Base-by-base conservation (phyloP, 2,329 filamentous ascomycete species). In the Xylaria sp. region DNA sequence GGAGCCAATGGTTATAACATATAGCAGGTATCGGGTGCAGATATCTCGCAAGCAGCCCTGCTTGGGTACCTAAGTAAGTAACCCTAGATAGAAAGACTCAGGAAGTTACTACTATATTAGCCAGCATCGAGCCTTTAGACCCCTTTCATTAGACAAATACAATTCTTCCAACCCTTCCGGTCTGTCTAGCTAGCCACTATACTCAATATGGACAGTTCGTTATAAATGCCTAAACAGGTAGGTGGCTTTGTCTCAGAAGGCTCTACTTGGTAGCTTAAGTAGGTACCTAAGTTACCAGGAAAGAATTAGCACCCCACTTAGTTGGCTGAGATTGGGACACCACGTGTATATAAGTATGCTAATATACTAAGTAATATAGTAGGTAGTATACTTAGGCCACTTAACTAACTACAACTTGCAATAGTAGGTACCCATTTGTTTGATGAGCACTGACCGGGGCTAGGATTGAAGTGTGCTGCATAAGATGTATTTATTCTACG, bases 1-100 rank as follows among this genome's bases (percentile, higher is more conserved):
- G 18, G n/a, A 21, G 29, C 12, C 18, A 18, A 37, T 18, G 32
- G 9, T 55, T 18, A 12, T 3, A 35, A 21, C 44, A 71, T 64
- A 68, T 63, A 70, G 72, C 25, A 57, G 12, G 12, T 23, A 51
- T 29, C 10, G 53, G 21, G 12, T 13, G 9, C 35, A 54, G 44
- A 48, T 12, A 32, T 32, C 16, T 59, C 18, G 40, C 18, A 44
- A 44, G 16, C n/a, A 13, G 40, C 40, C 16, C 40, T 44, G 6
- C 18, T 5, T 18, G 40, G 32, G 8, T 35, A 35, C 32, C 32
- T 35, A 35, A 10, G 32, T 35, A 35, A 35, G 32, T 35, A 35
- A 10, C 32, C 32, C 48, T 25, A 27, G 23, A 3, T 23, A 53
- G 51, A 18, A 16, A 35, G 16, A 9, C 27, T 35, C 18, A 2